phyloP scores from a whole-genome alignment of 2,329 filamentous ascomycete genomes.

The Calonectria pseudoturangicola region DNA sequence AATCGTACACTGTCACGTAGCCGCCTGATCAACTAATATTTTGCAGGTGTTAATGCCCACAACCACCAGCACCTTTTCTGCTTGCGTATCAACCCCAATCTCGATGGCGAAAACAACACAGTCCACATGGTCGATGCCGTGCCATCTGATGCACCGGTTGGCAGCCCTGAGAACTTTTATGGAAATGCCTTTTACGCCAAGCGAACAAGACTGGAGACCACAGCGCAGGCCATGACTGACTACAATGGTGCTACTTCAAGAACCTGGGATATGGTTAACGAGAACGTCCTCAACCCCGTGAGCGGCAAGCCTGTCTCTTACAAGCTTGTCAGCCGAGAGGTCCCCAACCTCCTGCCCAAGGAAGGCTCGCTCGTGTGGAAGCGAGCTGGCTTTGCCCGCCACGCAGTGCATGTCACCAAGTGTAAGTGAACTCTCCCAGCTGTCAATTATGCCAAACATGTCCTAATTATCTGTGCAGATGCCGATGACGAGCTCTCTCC shows the following conservation, averaged over 20 bases:
- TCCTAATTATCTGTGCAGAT: slow-evolving; percentile 68
- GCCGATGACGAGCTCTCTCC: slow-evolving; percentile 88
- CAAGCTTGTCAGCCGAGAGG: slow-evolving; percentile 92
- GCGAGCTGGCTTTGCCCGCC: slow-evolving; percentile 89
- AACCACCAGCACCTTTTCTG: slow-evolving; percentile 98
- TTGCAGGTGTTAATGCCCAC: slow-evolving; percentile 82
- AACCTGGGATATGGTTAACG: slow-evolving; percentile 94
- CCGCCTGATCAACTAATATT: background rate
- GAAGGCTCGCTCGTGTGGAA: slow-evolving; percentile 90
- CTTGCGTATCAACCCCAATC: slow-evolving; percentile 88
- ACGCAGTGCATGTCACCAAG: slow-evolving; percentile 91
- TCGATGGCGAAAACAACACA: slow-evolving; percentile 90
- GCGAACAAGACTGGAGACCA: slow-evolving; percentile 85
- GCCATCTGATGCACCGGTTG: slow-evolving; percentile 82
- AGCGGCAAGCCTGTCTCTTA: slow-evolving; percentile 90
- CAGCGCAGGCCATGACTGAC: slow-evolving; percentile 81
- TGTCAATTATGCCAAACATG: too few species aligned
- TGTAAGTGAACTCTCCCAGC: slow-evolving; percentile 72
- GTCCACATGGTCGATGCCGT: slow-evolving; percentile 89
- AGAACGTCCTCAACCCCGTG: slow-evolving; percentile 88
- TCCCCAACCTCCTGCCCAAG: slow-evolving; percentile 86
- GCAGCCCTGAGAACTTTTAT: slow-evolving; percentile 88
- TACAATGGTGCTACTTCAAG: slow-evolving; percentile 87
- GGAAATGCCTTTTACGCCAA: slow-evolving; percentile 93
- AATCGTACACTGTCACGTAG: background rate